phyloP scores from a whole-genome alignment of 768 basidiomycete genomes.

The Mycena polygramma region DNA sequence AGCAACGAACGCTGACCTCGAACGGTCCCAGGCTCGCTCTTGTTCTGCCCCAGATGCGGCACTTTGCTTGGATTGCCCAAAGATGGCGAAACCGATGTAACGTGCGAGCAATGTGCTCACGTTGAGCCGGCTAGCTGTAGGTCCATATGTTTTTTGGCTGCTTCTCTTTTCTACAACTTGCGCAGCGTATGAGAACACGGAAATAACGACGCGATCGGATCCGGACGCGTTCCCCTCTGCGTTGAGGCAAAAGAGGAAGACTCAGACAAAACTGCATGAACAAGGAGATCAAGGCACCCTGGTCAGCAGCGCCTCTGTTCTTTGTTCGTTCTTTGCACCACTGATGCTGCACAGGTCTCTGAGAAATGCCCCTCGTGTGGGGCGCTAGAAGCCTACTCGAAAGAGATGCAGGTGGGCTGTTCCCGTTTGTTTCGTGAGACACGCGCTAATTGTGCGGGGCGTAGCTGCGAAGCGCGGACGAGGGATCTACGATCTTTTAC shows the following conservation, averaged over 20 bases:
- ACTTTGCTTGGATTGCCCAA: constrained; percentile 88
- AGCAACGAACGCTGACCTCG: constrained; percentile 20
- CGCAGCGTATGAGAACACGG: constrained; percentile 91
- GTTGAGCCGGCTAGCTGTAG: constrained; percentile 90
- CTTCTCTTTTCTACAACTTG: neutral
- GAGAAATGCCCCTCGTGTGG: constrained; percentile 93
- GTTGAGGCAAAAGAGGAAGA: constrained; percentile 88
- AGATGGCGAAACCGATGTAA: constrained; percentile 79
- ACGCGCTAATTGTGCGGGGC: neutral
- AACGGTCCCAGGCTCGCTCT: constrained; percentile 77
- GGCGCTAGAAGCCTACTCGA: constrained; percentile 87
- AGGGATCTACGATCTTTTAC: constrained; percentile 95
- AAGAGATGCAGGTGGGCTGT: constrained; percentile 83
- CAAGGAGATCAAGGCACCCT: constrained; percentile 74
- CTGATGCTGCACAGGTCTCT: constrained; percentile 68
- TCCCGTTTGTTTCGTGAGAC: neutral
- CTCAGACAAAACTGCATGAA: constrained; percentile 85
- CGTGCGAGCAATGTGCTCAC: constrained; percentile 90
- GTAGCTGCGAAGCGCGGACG: constrained; percentile 91
- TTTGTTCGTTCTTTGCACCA: constrained; percentile 10
- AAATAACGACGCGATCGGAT: constrained; percentile 91
- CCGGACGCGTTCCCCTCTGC: constrained; percentile 95
- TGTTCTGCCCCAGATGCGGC: constrained; percentile 96
- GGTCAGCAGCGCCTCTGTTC: constrained; percentile 45
- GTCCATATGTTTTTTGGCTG: constrained; percentile 47